Percentiles rank a stretch among this genome's conserved stretches.
Evolutionary conservation across 2,329 filamentous ascomycete species (phyloP).

Genomic region (Zasmidium angulare): DNA sequence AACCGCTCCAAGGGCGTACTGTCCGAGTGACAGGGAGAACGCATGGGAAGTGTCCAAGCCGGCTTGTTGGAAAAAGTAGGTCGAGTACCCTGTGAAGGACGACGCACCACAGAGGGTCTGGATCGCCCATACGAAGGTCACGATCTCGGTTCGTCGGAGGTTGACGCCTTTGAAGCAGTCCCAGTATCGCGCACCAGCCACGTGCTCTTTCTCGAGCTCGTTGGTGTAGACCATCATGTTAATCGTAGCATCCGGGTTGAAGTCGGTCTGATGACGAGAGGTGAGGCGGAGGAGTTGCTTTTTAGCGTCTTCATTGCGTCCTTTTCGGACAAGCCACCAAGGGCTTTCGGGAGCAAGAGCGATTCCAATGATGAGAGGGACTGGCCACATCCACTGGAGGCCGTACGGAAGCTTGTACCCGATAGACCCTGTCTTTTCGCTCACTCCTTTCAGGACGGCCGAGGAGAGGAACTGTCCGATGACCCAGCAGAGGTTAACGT

Average conservation of each 20-base stretch:
- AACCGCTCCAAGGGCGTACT: constrained; percentile 28
- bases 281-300: constrained; percentile 24
- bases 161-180: constrained; percentile 57
- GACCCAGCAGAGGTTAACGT: constrained; percentile 62
- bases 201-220: constrained; percentile 53
- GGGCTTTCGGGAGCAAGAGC: constrained; percentile 34
- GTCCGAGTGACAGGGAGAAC: constrained; percentile 39
- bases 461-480: constrained; percentile 59
- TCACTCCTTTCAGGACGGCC: constrained; percentile 34
- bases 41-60: constrained; percentile 36
- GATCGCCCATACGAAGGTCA: constrained; percentile 15
- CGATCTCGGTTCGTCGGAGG: constrained; percentile 46
- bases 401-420: constrained; percentile 45
- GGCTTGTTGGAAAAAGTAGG: constrained; percentile 42
- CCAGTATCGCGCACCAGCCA: constrained; percentile 47
- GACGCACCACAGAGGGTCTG: constrained; percentile 16
- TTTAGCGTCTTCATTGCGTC: constrained; percentile 33
- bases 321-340: constrained; percentile 35
- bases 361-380: constrained; percentile 30
- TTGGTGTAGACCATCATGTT: constrained; percentile 76
- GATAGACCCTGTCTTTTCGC: constrained; percentile 26
- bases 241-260: constrained; percentile 78
- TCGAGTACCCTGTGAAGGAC: constrained; percentile 16
- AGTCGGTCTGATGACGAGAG: constrained; percentile 59
- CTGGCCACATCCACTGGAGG: constrained; percentile 44